Evolutionary conservation across 2,329 filamentous ascomycete genomes (phyloP).

Genomic region (Talaromyces sp.): DNA sequence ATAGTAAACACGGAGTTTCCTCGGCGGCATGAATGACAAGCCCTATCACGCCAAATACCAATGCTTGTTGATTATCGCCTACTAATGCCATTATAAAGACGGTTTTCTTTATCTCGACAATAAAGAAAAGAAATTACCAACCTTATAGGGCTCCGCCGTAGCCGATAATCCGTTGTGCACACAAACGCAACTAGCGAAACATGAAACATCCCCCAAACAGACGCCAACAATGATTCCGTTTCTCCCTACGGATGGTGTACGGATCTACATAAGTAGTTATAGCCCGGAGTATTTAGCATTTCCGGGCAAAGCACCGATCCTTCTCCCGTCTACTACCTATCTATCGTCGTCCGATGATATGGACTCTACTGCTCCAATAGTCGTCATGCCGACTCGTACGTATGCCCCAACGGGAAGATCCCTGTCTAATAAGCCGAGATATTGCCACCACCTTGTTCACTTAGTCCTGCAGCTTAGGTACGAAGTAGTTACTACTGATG

Average conservation of each 20-base stretch:
- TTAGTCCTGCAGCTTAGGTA: background rate
- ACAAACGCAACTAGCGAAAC: background rate
- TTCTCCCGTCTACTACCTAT: too few relatives aligned
- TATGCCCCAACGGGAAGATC: background rate
- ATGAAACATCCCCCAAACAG: conserved; percentile 1
- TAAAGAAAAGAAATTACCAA: background rate
- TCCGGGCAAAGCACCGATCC: background rate
- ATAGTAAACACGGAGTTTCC: background rate
- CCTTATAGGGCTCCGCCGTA: background rate
- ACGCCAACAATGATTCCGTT: background rate
- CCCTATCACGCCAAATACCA: background rate
- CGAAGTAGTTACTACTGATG: too few relatives aligned
- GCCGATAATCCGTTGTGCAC: too few relatives aligned
- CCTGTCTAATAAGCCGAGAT: background rate
- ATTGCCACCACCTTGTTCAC: background rate
- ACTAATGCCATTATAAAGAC: background rate
- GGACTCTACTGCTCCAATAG: background rate
- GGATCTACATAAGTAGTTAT: background rate
- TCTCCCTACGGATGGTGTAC: background rate
- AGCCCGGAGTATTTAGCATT: background rate
- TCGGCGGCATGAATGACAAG: background rate
- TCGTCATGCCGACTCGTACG: background rate
- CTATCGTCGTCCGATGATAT: too few relatives aligned
- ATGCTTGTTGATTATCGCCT: too few relatives aligned
- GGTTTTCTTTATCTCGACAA: background rate